A percentile compares a stretch with the other conserved stretches of the same genome.
Conservation (phyloP, 176 grass and related monocot genomes). For the Thalia dealbata region DNA sequence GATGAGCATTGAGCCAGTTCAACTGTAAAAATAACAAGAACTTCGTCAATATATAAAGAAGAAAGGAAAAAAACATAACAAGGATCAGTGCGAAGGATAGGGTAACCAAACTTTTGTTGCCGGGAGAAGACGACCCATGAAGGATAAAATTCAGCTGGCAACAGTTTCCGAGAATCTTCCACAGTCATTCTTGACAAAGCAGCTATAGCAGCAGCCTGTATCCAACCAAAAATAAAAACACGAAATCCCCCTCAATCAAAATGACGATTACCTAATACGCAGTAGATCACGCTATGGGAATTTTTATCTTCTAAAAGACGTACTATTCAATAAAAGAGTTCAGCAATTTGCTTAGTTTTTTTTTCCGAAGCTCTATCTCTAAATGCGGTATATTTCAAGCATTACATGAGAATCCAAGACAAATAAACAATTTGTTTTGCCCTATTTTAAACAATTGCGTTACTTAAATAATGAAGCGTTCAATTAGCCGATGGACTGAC, state of each 20-base stretch:
- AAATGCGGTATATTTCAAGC: not conserved
- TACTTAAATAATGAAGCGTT: not conserved
- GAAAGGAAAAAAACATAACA: constrained; percentile 2
- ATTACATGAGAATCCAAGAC: not conserved
- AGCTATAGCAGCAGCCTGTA: constrained; percentile 47
- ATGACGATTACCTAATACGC: not conserved
- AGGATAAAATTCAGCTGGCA: constrained; percentile 72
- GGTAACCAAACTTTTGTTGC: constrained; percentile 75
- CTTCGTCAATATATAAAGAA: constrained; percentile 31
- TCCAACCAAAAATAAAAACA: not conserved
- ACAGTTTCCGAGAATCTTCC: constrained; percentile 63
- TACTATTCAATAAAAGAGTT: not conserved
- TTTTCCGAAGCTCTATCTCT: not conserved
- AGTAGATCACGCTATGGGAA: not conserved
- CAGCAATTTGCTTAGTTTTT: not conserved
- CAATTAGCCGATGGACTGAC: not conserved
- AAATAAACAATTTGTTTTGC: not conserved
- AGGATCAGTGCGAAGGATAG: constrained; percentile 1
- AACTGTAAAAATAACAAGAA: constrained; percentile 38
- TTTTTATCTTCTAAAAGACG: not conserved
- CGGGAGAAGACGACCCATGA: constrained; percentile 89
- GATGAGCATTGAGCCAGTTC: constrained; percentile 87
- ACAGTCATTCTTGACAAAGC: constrained; percentile 71
- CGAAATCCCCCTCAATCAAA: not conserved
- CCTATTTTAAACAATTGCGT: not conserved